These are phyloP conservation scores for Sporisorium scitamineum DNA, from an alignment of 1,284 basidiomycete genomes.

Conservation along the genomic window DNA sequence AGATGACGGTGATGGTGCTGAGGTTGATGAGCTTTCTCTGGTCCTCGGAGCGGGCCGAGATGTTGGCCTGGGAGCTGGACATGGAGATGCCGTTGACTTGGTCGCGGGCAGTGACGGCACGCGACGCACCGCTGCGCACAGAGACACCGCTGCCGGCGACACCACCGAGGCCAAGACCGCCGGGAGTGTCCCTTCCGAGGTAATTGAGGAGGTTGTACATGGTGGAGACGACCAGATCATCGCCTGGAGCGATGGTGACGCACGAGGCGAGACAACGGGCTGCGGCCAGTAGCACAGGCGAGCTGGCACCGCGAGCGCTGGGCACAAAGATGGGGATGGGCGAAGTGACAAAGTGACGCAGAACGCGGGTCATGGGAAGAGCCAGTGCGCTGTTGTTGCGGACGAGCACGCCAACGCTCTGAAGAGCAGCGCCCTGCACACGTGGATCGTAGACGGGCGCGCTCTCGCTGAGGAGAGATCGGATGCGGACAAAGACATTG, in stretches of 20 bases:
- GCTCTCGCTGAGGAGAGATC: conserved; percentile 82
- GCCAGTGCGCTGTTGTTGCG: conserved; percentile 86
- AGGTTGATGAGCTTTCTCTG: conserved; percentile 86
- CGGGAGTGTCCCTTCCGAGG: conserved; percentile 77
- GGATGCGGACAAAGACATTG: conserved; percentile 79
- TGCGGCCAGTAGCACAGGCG: conserved; percentile 82
- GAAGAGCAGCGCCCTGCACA: conserved; percentile 86
- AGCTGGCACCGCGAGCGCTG: conserved; percentile 74
- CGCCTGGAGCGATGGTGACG: conserved; percentile 84
- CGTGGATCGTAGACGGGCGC: conserved; percentile 83
- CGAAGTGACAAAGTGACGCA: conserved; percentile 88
- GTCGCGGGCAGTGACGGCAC: conserved; percentile 49
- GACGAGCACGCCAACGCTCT: conserved; percentile 82
- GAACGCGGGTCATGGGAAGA: conserved; percentile 79
- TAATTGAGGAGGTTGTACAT: conserved; percentile 96
- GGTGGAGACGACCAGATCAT: conserved; percentile 91
- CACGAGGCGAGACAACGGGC: conserved; percentile 90
- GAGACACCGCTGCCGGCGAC: conserved; percentile 72
- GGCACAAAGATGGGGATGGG: conserved; percentile 85
- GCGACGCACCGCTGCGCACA: conserved; percentile 71
- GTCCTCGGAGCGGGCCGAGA: conserved; percentile 76
- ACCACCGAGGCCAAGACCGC: conserved; percentile 71
- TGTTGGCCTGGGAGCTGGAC: conserved; percentile 47
- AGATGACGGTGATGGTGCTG: conserved; percentile 77
- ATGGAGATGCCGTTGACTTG: conserved; percentile 37